Base-by-base conservation (phyloP, 805 yeast genomes). In the Lachancea nothofagi region DNA sequence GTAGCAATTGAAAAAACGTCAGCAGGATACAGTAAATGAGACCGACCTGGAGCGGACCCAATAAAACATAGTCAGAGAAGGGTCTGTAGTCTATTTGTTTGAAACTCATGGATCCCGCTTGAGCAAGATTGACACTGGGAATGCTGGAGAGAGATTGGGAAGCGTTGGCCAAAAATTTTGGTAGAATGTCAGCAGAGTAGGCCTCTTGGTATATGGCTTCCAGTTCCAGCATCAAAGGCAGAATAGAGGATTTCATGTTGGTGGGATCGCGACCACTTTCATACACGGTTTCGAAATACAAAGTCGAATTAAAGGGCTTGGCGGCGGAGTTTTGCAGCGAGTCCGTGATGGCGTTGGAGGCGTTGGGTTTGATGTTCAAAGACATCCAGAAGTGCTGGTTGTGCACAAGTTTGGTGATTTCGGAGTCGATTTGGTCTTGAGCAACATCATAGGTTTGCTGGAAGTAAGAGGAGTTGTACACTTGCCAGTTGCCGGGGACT, bases 11-110 rank as follows among this genome's bases (percentile, higher is more conserved):
- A 71, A 85, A 81, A 55, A 85, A 82, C 3, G 90, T 77, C 41
- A 83, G 57, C 55, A 84, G 77, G 50, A 84, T 71, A 55, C 82
- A 66, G 55, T 77, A 83, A 57, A 84, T 80, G 47, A 82, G 69
- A 37, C 93, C 93, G 44, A 83, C 80, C 57, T 83, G 90, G 4
- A 77, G 59, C 4, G 89, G 87, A 0, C 88, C 88, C 31, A 71
- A 49, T 10, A 78, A 54, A 4, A 74, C 77, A 2, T 74, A 65
- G 49, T 75, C 64, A 1, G 59, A 58, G 38, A 64, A 66, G 2
- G 84, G 83, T n/a, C 67, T 64, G 36, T 66, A 58, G 51, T 83
- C 87, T 2, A 52, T 30, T 28, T 48, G 57, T 1, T 45, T 22
- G 40, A 75, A 64, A 1, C 44, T 39, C 42, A 45, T 12, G 72